These are phyloP conservation scores for Umbelopsis sp. DNA, from an alignment of 192 early-diverging fungal genomes.

Conservation along the genomic window DNA sequence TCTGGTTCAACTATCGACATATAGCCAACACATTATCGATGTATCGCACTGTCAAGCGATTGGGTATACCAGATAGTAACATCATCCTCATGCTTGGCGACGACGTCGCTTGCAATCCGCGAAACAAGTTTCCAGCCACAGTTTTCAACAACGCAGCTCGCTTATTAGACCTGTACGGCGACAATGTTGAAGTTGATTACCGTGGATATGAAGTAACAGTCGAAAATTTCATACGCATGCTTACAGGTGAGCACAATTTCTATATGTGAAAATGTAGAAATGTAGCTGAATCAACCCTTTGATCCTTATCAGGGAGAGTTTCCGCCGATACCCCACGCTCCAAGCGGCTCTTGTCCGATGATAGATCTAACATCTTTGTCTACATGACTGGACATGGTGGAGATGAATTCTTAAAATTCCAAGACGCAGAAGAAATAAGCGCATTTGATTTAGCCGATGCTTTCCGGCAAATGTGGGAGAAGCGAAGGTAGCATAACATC, in stretches of 20 bases:
- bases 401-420: slow-evolving; percentile 98
- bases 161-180: slow-evolving; percentile 89
- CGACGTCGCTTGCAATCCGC: slow-evolving; percentile 97
- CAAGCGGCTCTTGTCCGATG: slow-evolving; percentile 94
- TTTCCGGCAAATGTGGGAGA: slow-evolving; percentile 98
- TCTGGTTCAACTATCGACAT: slow-evolving; percentile 99
- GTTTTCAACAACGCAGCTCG: slow-evolving; percentile 90
- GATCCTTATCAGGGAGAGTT: slow-evolving; percentile 66
- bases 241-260: slow-evolving; percentile 66
- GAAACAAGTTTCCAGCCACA: slow-evolving; percentile 90
- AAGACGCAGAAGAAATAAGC: slow-evolving; percentile 97
- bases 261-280: neutral
- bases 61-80: slow-evolving; percentile 98
- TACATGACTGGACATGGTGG: slow-evolving; percentile 99
- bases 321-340: slow-evolving; percentile 86
- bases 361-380: slow-evolving; percentile 93
- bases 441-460: slow-evolving; percentile 95
- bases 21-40: slow-evolving; percentile 98
- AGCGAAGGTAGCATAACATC: slow-evolving; percentile 59
- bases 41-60: slow-evolving; percentile 96
- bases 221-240: slow-evolving; percentile 94
- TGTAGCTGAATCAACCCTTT: neutral
- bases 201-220: slow-evolving; percentile 99
- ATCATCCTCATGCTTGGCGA: slow-evolving; percentile 99
- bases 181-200: slow-evolving; percentile 98